Evolutionary conservation across 2,329 filamentous ascomycete genomes (phyloP), one percentile per base, ranked within the genome.

Genomic region (Ophiostoma montium): DNA sequence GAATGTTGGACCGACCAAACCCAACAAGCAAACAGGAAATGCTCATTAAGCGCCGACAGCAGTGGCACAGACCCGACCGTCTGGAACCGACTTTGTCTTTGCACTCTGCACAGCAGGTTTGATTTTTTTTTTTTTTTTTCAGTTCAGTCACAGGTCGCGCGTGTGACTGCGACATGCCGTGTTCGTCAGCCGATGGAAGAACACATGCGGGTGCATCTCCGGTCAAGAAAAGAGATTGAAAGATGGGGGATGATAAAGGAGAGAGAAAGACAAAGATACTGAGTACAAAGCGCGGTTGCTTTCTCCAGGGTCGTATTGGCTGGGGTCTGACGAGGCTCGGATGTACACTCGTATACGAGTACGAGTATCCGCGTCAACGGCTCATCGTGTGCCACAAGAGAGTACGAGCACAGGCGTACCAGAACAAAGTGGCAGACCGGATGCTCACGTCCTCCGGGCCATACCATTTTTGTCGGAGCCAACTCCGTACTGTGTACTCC

Each of bases 21-120:
- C 39, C 47, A 32, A 21, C 43, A 27, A 38, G 23, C 48, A 51
- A 54, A 52, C 52, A 48, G 43, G 45, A 38, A 35, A 15, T 38
- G 38, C 19, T 35, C 9, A n/a, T 56, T 54, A 53, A 54, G 54
- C 54, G 54, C 54, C 51, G 50, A 39, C 38, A 11, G 46, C 21
- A 16, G 5, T 43, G 16, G 16, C 30, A 47, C 3, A 18, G 48
- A 45, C 52, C 54, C 54, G 51, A 50, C 44, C 35, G 51, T 12
- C 49, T 51, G 54, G 54, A 55, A 52, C 35, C 50, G 50, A 55
- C 49, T 52, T 18, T 23, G 3, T 31, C 8, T 35, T 36, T 35
- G 36, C 32, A 35, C 18, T 15, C n/a, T 30, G 13, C 35, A 13
- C 16, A 31, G 38, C 15, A 31, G 30, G 23, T n/a, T 36, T 27